A percentile compares a stretch with the other conserved stretches of the same genome.
Evolutionary conservation across 2,329 filamentous ascomycete genomes (phyloP).

Genomic region (Alternaria arbusti): DNA sequence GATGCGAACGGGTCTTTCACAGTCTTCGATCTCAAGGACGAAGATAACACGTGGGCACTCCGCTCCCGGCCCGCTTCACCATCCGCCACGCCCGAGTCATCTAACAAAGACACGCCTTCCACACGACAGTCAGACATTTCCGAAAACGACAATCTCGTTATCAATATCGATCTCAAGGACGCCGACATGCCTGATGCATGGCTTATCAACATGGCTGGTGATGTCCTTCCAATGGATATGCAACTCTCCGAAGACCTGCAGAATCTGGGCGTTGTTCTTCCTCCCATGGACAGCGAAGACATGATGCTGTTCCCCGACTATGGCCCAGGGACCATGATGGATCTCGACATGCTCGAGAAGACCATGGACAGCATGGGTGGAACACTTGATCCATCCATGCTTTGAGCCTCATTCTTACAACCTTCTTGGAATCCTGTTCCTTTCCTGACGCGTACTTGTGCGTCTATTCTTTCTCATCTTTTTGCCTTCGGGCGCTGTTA

Average conservation of each 20-base stretch:
- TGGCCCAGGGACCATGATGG: conserved; percentile 35
- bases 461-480: not conserved
- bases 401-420: conserved; percentile 5
- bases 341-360: conserved; percentile 43
- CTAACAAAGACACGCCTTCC: conserved; percentile 46
- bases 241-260: conserved; percentile 42
- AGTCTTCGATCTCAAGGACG: conserved; percentile 43
- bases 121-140: conserved; percentile 52
- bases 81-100: conserved; percentile 43
- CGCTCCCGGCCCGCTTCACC: conserved; percentile 44
- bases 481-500: not conserved
- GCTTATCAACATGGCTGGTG: conserved; percentile 32
- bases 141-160: conserved; percentile 50
- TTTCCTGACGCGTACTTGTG: not conserved
- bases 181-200: conserved; percentile 44
- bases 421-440: not conserved
- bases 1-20: conserved; percentile 42
- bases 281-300: conserved; percentile 43
- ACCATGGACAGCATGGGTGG: conserved; percentile 39
- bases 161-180: conserved; percentile 48
- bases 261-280: conserved; percentile 38
- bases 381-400: conserved; percentile 23
- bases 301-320: conserved; percentile 44
- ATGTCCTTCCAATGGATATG: conserved; percentile 38
- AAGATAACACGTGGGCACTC: conserved; percentile 42